Evolutionary conservation across 106 monocot species (phyloP).

Genomic region (Alisma plantagoaquatica): DNA sequence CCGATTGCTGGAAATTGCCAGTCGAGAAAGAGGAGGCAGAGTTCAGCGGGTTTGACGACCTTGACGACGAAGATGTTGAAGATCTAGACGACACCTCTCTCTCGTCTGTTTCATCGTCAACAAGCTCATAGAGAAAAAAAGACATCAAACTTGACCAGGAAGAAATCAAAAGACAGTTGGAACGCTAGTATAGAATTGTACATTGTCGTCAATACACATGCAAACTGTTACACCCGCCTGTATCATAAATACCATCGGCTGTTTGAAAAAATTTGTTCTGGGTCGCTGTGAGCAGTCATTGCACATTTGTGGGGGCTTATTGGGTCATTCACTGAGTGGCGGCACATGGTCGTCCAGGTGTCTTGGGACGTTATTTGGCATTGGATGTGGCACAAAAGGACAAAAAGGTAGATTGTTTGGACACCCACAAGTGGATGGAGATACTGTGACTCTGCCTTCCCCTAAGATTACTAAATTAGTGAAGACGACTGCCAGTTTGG

Average conservation of each 20-base stretch:
- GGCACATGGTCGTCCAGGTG: too few relatives aligned
- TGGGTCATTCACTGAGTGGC: not conserved
- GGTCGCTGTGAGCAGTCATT: too few relatives aligned
- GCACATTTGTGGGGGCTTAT: not conserved
- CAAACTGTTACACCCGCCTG: not conserved
- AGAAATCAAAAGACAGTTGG: not conserved
- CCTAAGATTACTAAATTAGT: not conserved
- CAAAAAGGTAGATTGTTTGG: not conserved
- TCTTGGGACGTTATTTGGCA: not conserved
- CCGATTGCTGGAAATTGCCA: slow-evolving; percentile 38
- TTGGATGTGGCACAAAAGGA: not conserved
- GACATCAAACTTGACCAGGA: not conserved
- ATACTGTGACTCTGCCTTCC: not conserved
- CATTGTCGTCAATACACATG: not conserved
- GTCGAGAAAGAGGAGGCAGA: slow-evolving; percentile 42
- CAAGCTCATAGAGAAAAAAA: not conserved
- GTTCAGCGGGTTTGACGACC: slow-evolving; percentile 46
- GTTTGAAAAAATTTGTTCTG: too few relatives aligned
- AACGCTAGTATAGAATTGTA: not conserved
- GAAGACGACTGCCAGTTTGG: not conserved
- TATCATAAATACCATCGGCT: too few relatives aligned
- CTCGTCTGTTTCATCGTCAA: slow-evolving; percentile 18
- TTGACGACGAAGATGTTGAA: too few relatives aligned
- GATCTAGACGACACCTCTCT: slow-evolving; percentile 16
- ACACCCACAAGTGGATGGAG: not conserved